These are phyloP conservation scores for Trypanosoma congolense DNA, from an alignment of 208 protist genomes.

Conservation along the genomic window DNA sequence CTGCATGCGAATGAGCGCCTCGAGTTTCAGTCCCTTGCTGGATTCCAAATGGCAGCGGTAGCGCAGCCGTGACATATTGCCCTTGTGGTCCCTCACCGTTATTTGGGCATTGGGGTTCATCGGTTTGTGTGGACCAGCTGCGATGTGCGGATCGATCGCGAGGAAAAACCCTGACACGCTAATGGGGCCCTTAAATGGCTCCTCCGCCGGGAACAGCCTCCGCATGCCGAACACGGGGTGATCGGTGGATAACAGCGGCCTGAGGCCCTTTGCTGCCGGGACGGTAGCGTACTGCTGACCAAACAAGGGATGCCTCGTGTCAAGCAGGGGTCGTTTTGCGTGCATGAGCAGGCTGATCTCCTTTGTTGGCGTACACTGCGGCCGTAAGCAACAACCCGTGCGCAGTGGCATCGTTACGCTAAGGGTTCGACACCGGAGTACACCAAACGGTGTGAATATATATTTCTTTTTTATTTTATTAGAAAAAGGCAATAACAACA, in stretches of 20 bases:
- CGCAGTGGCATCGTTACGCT: neutral
- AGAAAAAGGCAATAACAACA: too few relatives aligned
- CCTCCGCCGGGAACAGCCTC: constrained; percentile 35
- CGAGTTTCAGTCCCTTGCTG: constrained; percentile 56
- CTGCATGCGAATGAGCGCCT: constrained; percentile 70
- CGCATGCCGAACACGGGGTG: constrained; percentile 69
- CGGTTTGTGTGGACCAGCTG: constrained; percentile 35
- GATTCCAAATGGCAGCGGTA: constrained; percentile 72
- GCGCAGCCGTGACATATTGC: constrained; percentile 67
- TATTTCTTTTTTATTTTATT: too few relatives aligned
- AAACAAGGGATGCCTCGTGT: constrained; percentile 64
- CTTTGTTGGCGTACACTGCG: neutral
- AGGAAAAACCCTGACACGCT: constrained; percentile 80
- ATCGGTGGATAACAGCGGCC: constrained; percentile 50
- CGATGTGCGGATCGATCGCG: constrained; percentile 67
- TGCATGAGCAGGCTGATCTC: constrained; percentile 4
- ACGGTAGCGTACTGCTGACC: constrained; percentile 56
- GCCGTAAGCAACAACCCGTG: neutral
- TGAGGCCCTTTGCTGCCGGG: constrained; percentile 10
- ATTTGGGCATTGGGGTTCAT: constrained; percentile 87
- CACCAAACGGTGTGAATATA: too few relatives aligned
- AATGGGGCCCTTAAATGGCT: constrained; percentile 61
- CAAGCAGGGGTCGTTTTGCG: constrained; percentile 37
- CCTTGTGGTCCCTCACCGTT: constrained; percentile 59
- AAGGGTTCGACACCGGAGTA: too few relatives aligned